Conservation (phyloP, 2,329 filamentous ascomycete genomes). For the Scleromitrula shiraiana region DNA sequence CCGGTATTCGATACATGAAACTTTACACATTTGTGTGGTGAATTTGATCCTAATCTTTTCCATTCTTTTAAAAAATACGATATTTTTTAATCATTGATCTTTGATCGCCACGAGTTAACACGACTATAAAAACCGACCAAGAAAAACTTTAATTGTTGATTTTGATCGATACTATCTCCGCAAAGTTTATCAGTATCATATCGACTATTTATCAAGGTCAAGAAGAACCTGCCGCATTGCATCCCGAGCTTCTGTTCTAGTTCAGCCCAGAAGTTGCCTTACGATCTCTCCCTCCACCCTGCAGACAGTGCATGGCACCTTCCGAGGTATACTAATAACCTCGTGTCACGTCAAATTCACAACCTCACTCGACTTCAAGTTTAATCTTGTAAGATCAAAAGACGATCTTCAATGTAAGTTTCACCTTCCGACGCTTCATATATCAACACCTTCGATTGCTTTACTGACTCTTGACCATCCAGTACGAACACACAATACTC, state of each 20-base stretch:
- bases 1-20: no score
- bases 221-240: constrained; percentile 11
- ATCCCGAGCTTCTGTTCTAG: constrained; percentile 10
- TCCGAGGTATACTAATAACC: constrained; percentile 16
- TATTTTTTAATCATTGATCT: background rate
- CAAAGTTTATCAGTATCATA: no score
- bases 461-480: background rate
- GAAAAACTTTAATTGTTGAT: background rate
- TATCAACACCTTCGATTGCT: background rate
- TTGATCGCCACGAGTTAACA: no score
- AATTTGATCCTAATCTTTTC: no score
- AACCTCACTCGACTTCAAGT: constrained; percentile 8
- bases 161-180: background rate
- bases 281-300: constrained; percentile 10
- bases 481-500: background rate
- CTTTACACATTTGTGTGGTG: no score
- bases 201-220: background rate
- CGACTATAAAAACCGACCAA: background rate
- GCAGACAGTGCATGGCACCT: constrained; percentile 10
- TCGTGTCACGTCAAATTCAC: constrained; percentile 15
- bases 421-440: background rate
- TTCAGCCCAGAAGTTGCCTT: constrained; percentile 9
- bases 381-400: background rate
- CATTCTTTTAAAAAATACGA: no score
- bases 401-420: constrained; percentile 1